These are phyloP conservation scores for Acrodontium crateriforme DNA, from an alignment of 2,329 filamentous ascomycete genomes.

Conservation along the genomic window DNA sequence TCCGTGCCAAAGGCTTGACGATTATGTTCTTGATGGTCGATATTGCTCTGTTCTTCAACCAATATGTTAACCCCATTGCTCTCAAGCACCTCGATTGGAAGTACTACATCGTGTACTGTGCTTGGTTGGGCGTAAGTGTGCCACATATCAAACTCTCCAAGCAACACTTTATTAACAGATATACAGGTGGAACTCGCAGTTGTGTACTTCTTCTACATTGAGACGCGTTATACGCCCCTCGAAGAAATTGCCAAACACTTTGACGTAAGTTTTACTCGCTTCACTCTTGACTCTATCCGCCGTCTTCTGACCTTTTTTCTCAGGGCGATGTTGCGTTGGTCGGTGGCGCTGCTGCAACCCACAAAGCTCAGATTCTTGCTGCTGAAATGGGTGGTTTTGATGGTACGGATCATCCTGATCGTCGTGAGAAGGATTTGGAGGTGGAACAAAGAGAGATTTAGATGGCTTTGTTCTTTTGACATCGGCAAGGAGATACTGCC, in stretches of 20 bases:
- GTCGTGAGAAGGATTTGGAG: constrained; percentile 9
- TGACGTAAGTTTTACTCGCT: constrained; percentile 13
- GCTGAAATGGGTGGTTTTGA: constrained; percentile 15
- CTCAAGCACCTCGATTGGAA: constrained; percentile 15
- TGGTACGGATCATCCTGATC: constrained; percentile 8
- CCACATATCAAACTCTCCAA: background rate
- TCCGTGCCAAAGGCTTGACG: constrained; percentile 32
- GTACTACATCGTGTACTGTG: constrained; percentile 20
- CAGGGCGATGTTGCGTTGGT: constrained; percentile 26
- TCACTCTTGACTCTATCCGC: background rate
- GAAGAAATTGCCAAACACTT: constrained; percentile 34
- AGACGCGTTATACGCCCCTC: constrained; percentile 30
- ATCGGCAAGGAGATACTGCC: too few relatives aligned
- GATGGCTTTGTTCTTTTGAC: too few relatives aligned
- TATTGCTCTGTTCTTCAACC: constrained; percentile 31
- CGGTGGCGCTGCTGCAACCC: constrained; percentile 22
- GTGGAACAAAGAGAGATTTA: constrained; percentile 15
- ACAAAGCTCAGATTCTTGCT: constrained; percentile 17
- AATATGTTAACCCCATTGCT: constrained; percentile 22
- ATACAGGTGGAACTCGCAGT: constrained; percentile 3
- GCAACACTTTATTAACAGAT: background rate
- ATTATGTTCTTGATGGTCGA: constrained; percentile 33
- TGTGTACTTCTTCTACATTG: constrained; percentile 25
- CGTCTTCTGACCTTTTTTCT: background rate
- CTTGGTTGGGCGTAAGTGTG: constrained; percentile 18